phyloP scores from a whole-genome alignment of 1,284 basidiomycete genomes.

The Cryptococcus neoformans region DNA sequence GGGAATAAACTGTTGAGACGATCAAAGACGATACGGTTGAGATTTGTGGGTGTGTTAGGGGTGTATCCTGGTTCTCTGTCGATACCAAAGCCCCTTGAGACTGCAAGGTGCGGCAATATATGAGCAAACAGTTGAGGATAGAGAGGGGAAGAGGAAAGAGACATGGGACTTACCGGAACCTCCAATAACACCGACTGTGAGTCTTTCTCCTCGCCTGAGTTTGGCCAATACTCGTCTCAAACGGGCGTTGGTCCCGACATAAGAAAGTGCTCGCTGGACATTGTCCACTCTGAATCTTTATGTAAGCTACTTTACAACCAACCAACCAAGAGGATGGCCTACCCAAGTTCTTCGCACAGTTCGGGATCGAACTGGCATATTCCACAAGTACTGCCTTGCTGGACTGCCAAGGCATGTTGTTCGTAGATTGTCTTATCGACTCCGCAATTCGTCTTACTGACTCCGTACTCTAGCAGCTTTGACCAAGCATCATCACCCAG shows the following conservation, averaged over 20 bases:
- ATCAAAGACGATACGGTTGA: conserved; percentile 39
- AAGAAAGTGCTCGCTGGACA: not conserved
- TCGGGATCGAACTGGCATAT: conserved; percentile 12
- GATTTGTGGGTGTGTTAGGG: conserved; percentile 22
- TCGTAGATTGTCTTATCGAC: no score
- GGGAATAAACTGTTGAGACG: conserved; percentile 38
- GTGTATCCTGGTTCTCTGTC: conserved; percentile 9
- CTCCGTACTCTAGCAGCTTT: conserved; percentile 6
- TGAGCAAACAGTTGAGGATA: not conserved
- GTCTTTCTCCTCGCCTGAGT: conserved; percentile 24
- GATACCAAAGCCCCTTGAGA: conserved; percentile 36
- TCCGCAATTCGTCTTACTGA: not conserved
- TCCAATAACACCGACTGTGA: conserved; percentile 28
- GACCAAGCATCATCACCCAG: conserved; percentile 13
- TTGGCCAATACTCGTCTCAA: conserved; percentile 24
- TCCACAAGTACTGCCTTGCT: conserved; percentile 3
- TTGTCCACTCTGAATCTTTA: not conserved
- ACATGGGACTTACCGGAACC: conserved; percentile 18
- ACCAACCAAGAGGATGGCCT: not conserved
- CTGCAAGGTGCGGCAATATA: conserved; percentile 2
- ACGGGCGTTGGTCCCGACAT: conserved; percentile 21
- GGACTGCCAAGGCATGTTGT: no score
- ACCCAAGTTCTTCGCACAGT: conserved; percentile 18
- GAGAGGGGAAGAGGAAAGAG: no score
- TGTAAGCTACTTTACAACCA: not conserved